Percentiles rank a stretch among this genome's conserved stretches.
phyloP scores from a whole-genome alignment of 768 basidiomycete species.

The Boletus sp. region DNA sequence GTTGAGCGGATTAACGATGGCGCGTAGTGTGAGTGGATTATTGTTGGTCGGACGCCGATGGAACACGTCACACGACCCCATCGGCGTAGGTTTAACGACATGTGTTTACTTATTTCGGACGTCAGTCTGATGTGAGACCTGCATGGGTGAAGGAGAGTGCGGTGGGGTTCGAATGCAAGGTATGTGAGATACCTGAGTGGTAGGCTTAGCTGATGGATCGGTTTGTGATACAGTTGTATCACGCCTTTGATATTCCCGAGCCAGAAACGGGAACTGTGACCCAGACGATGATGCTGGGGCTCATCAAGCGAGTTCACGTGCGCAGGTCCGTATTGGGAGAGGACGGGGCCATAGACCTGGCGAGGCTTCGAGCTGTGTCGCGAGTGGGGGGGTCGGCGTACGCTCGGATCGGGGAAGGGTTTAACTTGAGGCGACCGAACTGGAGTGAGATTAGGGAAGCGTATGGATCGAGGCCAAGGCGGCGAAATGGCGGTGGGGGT shows the following conservation, averaged over 20 bases:
- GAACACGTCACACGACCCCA: constrained; percentile 10
- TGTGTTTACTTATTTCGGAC: constrained; percentile 14
- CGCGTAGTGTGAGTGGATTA: constrained; percentile 45
- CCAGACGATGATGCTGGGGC: constrained; percentile 49
- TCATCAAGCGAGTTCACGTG: constrained; percentile 52
- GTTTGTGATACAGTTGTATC: constrained; percentile 40
- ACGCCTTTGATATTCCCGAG: constrained; percentile 45
- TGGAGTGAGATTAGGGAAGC: constrained; percentile 31
- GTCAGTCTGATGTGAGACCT: constrained; percentile 46
- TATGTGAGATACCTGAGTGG: constrained; percentile 30
- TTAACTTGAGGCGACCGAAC: constrained; percentile 41
- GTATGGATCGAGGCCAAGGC: constrained; percentile 2
- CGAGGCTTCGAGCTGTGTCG: constrained; percentile 46
- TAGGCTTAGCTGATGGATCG: constrained; percentile 15
- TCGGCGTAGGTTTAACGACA: background rate
- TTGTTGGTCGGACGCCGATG: constrained; percentile 4
- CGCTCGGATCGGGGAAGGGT: constrained; percentile 44
- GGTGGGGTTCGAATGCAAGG: constrained; percentile 61
- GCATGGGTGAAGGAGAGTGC: constrained; percentile 56
- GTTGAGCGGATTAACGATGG: constrained; percentile 54
- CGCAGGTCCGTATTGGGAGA: constrained; percentile 46
- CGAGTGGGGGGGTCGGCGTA: constrained; percentile 52
- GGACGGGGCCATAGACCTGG: constrained; percentile 42
- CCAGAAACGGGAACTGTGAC: constrained; percentile 36
- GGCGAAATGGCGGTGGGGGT: constrained; percentile 6